Conservation (phyloP, 371 early-diverging fungal genomes). For the Mucor circinelloides region DNA sequence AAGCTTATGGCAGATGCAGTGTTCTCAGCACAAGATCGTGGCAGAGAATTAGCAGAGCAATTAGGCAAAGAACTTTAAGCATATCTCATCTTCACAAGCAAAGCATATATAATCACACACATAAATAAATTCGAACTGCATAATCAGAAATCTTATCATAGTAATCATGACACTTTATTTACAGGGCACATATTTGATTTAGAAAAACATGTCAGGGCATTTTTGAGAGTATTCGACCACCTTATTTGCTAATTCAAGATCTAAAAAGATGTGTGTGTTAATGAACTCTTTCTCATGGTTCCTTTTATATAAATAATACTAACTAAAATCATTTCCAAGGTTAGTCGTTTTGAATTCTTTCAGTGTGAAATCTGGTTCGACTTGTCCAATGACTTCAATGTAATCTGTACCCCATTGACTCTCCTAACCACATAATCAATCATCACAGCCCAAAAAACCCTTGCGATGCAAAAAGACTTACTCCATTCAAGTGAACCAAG, state of each 20-base stretch:
- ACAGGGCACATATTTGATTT: constrained; percentile 3
- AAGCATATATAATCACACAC: neutral
- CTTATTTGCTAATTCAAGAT: constrained; percentile 47
- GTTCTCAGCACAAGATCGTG: constrained; percentile 68
- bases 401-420: constrained; percentile 45
- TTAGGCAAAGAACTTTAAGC: constrained; percentile 53
- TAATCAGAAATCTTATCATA: neutral
- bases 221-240: constrained; percentile 46
- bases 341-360: constrained; percentile 45
- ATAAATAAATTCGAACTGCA: neutral
- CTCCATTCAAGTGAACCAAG: constrained; percentile 52
- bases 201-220: constrained; percentile 47
- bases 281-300: neutral
- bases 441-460: neutral
- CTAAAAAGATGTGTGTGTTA: constrained; percentile 18
- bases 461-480: constrained; percentile 21
- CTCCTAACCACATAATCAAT: constrained; percentile 23
- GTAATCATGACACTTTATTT: neutral
- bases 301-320: neutral
- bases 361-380: constrained; percentile 40
- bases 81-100: neutral
- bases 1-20: constrained; percentile 64
- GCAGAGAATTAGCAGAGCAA: constrained; percentile 71
- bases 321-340: constrained; percentile 44
- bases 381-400: constrained; percentile 51